These are phyloP conservation scores for Rostrohypoxylon terebratum DNA, from an alignment of 495 filamentous ascomycete genomes.

Conservation along the genomic window DNA sequence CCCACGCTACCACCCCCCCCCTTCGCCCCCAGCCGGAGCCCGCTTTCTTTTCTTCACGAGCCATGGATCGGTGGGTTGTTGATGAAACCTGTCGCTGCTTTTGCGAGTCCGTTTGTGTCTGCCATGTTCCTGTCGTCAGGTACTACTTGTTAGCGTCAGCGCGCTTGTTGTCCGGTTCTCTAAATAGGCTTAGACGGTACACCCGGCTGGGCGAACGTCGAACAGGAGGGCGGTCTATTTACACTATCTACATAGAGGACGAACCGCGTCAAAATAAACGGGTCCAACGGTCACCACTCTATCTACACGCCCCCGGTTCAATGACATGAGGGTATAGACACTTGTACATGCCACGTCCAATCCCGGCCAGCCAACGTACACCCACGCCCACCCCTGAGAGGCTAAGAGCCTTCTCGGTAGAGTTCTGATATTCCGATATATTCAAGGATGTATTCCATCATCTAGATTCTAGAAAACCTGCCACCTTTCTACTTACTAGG, in stretches of 20 bases:
- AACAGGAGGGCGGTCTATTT: slow-evolving; percentile 23
- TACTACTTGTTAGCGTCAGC: slow-evolving; percentile 56
- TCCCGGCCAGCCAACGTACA: slow-evolving; percentile 26
- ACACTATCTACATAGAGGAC: slow-evolving; percentile 26
- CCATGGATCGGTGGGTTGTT: slow-evolving; percentile 39
- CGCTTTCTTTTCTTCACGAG: slow-evolving; percentile 35
- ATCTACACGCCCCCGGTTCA: slow-evolving; percentile 17
- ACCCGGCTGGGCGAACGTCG: slow-evolving; percentile 37
- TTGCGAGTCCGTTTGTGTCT: slow-evolving; percentile 40
- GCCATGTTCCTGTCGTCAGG: slow-evolving; percentile 23
- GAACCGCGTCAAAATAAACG: slow-evolving; percentile 11
- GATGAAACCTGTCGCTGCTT: slow-evolving; percentile 56
- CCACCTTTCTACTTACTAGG: slow-evolving; percentile 31
- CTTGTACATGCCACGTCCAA: slow-evolving; percentile 25
- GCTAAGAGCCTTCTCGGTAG: slow-evolving; percentile 26
- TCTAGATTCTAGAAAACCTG: slow-evolving; percentile 26
- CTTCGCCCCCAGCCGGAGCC: slow-evolving; percentile 25
- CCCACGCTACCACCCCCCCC: slow-evolving; percentile 38
- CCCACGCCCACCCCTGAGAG: slow-evolving; percentile 13
- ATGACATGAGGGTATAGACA: slow-evolving; percentile 16
- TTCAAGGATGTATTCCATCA: neutral
- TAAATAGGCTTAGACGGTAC: slow-evolving; percentile 37
- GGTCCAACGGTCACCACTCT: slow-evolving; percentile 26
- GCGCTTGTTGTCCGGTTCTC: slow-evolving; percentile 51
- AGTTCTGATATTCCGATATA: slow-evolving; percentile 17